Conservation (phyloP, 208 protist species). For the Leishmania martiniquensis region DNA sequence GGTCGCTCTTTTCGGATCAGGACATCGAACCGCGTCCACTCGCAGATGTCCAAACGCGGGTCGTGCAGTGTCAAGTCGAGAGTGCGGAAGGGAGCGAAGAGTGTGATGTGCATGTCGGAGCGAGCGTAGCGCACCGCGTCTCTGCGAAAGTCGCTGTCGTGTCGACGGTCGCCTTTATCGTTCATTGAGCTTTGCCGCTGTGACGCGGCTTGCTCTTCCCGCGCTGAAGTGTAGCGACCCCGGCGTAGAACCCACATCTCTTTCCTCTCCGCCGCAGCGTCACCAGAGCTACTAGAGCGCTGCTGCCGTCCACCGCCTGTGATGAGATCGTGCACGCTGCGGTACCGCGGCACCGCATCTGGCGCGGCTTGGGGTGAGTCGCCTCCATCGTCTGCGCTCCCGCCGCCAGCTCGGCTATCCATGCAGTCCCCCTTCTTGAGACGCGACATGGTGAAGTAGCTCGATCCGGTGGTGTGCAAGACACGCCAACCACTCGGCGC, state of each 20-base stretch:
- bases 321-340: conserved; percentile 61
- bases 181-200: background rate
- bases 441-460: conserved; percentile 65
- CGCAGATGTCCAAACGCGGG: conserved; percentile 57
- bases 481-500: conserved; percentile 71
- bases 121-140: conserved; percentile 19
- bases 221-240: background rate
- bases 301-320: background rate
- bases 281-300: background rate
- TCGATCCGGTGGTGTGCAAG: conserved; percentile 51
- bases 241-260: conserved; percentile 16
- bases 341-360: conserved; percentile 38
- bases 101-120: conserved; percentile 46
- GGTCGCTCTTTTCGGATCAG: conserved; percentile 56
- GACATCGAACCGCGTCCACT: conserved; percentile 78
- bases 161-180: background rate
- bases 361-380: background rate
- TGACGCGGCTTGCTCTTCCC: background rate
- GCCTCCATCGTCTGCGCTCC: background rate
- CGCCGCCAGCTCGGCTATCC: background rate
- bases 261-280: background rate
- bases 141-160: background rate
- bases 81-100: conserved; percentile 77
- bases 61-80: conserved; percentile 70
- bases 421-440: background rate